These are phyloP conservation scores for Phylloporus arenicola DNA, from an alignment of 768 basidiomycete species.

Conservation along the genomic window DNA sequence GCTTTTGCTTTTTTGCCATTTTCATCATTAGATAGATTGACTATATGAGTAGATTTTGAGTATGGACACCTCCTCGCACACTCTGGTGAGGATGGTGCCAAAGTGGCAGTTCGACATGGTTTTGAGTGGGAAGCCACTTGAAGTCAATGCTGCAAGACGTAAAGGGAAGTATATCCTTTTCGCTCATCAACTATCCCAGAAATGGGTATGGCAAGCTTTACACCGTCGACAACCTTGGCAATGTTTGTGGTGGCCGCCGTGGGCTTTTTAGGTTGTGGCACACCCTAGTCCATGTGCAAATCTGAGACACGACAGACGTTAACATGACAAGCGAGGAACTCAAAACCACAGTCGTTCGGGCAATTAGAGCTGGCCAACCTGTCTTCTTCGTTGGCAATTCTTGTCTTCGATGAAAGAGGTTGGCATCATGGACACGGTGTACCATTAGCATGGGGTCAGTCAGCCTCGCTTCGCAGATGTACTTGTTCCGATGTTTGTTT, in stretches of 20 bases:
- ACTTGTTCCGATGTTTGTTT: slow-evolving; percentile 2
- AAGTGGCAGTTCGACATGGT: slow-evolving; percentile 75
- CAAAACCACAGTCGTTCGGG: slow-evolving; percentile 76
- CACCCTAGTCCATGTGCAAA: neutral
- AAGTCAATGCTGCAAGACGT: slow-evolving; percentile 53
- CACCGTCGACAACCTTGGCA: slow-evolving; percentile 90
- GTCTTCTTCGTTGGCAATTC: slow-evolving; percentile 95
- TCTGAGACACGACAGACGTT: slow-evolving; percentile 51
- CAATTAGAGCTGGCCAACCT: slow-evolving; percentile 82
- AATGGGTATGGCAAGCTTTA: slow-evolving; percentile 79
- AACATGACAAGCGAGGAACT: slow-evolving; percentile 81
- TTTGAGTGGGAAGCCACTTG: slow-evolving; percentile 71
- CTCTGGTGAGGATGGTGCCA: slow-evolving; percentile 55
- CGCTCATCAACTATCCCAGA: slow-evolving; percentile 91
- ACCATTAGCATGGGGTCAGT: slow-evolving; percentile 75
- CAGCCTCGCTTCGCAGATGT: neutral
- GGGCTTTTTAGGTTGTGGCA: slow-evolving; percentile 60
- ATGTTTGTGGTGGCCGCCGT: slow-evolving; percentile 84
- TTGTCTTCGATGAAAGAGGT: slow-evolving; percentile 48
- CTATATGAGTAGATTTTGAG: slow-evolving; percentile 64
- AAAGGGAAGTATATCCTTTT: slow-evolving; percentile 86
- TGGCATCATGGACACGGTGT: slow-evolving; percentile 83
- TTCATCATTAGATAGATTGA: neutral
- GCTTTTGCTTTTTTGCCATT: neutral
- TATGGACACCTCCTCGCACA: slow-evolving; percentile 75